Evolutionary conservation across 805 yeast species (phyloP).

Genomic region (Lipomyces japonicus): DNA sequence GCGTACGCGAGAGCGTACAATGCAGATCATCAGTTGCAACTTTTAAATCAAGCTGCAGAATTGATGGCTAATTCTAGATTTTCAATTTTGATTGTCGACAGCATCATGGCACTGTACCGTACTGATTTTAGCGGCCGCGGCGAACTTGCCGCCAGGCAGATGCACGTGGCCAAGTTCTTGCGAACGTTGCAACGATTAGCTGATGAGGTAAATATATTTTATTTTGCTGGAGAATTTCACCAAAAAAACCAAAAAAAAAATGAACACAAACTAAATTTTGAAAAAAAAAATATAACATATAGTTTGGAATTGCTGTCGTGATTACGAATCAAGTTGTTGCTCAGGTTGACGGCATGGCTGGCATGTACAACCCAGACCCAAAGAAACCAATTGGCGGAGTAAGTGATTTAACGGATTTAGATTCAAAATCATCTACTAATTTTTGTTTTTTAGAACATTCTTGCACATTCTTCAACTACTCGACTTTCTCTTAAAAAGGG

Average conservation of each 20-base stretch:
- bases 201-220: conserved; percentile 59
- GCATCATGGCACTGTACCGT: conserved; percentile 93
- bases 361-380: conserved; percentile 87
- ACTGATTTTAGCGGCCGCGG: conserved; percentile 96
- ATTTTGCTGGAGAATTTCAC: too few relatives aligned
- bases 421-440: background rate
- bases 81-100: conserved; percentile 87
- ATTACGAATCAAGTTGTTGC: conserved; percentile 97
- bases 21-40: conserved; percentile 89
- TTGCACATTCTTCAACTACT: conserved; percentile 95
- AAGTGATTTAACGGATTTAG: conserved; percentile 6
- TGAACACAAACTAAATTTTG: too few relatives aligned
- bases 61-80: conserved; percentile 91
- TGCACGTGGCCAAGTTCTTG: conserved; percentile 90
- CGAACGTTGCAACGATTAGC: conserved; percentile 88
- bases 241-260: too few relatives aligned
- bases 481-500: conserved; percentile 88
- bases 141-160: conserved; percentile 89
- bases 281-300: background rate
- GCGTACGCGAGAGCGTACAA: conserved; percentile 97
- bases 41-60: conserved; percentile 83
- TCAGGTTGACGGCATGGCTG: conserved; percentile 83
- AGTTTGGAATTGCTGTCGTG: conserved; percentile 91
- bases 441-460: conserved; percentile 51
- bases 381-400: conserved; percentile 95